Conservation (phyloP, 73 alveolate genomes). For the Tetrahymena borealis region DNA sequence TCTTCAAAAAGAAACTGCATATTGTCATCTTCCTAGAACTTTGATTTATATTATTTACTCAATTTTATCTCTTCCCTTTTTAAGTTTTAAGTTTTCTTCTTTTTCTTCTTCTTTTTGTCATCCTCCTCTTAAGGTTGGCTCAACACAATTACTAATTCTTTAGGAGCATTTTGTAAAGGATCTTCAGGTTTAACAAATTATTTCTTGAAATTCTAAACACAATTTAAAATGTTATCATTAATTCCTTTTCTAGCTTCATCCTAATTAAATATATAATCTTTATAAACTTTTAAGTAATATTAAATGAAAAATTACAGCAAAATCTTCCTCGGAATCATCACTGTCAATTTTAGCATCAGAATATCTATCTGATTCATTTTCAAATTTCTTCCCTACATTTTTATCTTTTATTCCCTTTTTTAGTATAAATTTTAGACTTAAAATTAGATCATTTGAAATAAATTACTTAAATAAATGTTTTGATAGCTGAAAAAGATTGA, state of each 20-base stretch:
- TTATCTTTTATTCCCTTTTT: not conserved
- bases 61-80: not conserved
- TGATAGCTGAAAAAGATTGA: not conserved
- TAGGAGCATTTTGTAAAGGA: not conserved
- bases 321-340: not conserved
- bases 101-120: not conserved
- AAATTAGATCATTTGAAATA: not conserved
- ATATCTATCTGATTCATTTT: not conserved
- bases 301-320: not conserved
- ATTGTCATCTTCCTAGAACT: not conserved
- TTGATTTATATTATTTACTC: not conserved
- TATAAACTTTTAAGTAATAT: not conserved
- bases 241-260: not conserved
- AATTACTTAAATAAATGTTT: not conserved
- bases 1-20: not conserved
- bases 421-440: not conserved
- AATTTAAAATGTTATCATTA: not conserved
- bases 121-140: not conserved
- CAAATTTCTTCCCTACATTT: not conserved
- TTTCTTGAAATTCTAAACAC: not conserved
- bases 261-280: not conserved
- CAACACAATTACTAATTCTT: not conserved
- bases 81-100: not conserved
- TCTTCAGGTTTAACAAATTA: not conserved
- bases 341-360: not conserved